Percentiles rank a stretch among this genome's conserved stretches.
phyloP scores from a whole-genome alignment of 2,329 filamentous ascomycete species.

The Alternaria alternata region DNA sequence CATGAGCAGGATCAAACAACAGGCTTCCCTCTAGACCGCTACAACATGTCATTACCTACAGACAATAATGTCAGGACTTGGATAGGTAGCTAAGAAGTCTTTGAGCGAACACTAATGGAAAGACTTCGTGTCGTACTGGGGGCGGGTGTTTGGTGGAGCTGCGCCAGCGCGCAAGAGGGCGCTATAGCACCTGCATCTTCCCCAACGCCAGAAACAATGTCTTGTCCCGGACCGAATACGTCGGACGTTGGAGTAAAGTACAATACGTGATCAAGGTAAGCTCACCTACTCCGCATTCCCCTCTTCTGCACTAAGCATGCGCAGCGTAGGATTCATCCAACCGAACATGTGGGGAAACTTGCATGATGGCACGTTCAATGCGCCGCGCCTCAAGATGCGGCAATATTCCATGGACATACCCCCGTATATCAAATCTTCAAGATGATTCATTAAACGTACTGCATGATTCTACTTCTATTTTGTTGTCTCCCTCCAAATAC shows the following conservation, averaged over 20 bases:
- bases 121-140: no score
- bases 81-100: background rate
- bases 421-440: background rate
- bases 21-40: background rate
- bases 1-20: background rate
- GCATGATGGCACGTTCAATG: constrained; percentile 7
- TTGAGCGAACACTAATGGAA: background rate
- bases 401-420: background rate
- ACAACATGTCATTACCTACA: background rate
- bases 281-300: constrained; percentile 22
- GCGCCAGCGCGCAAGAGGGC: background rate
- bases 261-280: background rate
- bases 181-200: background rate
- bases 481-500: background rate
- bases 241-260: constrained; percentile 1
- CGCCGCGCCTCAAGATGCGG: background rate
- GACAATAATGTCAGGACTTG: background rate
- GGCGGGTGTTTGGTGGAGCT: background rate
- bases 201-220: background rate
- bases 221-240: background rate
- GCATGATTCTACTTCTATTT: background rate
- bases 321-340: constrained; percentile 5
- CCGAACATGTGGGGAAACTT: constrained; percentile 23
- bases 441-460: background rate
- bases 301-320: constrained; percentile 2